A percentile compares a stretch with the other conserved stretches of the same genome.
Conservation (phyloP, 2,329 filamentous ascomycete genomes). For the Sporothrix mexicana region DNA sequence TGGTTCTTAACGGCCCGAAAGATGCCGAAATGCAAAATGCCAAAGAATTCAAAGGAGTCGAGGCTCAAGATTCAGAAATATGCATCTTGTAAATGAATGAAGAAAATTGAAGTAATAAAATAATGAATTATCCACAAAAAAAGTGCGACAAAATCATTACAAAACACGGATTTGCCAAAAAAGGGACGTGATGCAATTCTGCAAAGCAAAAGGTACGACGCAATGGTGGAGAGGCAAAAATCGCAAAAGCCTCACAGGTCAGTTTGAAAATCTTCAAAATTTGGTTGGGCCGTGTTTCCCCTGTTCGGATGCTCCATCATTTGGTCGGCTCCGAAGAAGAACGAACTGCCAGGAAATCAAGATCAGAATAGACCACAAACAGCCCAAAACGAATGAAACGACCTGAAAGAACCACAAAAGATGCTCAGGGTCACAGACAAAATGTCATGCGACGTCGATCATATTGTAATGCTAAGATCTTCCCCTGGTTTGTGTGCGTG, state of each 20-base stretch:
- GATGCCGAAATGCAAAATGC: background rate
- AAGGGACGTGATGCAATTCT: background rate
- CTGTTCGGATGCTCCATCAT: constrained; percentile 12
- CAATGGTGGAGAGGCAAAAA: background rate
- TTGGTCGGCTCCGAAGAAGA: constrained; percentile 18
- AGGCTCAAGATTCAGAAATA: background rate
- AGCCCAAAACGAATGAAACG: too few relatives aligned
- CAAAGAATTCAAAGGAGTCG: background rate
- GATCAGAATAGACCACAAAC: background rate
- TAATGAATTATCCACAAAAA: too few relatives aligned
- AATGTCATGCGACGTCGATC: constrained; percentile 7
- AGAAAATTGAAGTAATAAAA: too few relatives aligned
- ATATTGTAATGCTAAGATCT: constrained; percentile 25
- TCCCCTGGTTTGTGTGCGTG: background rate
- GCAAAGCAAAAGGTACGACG: background rate
- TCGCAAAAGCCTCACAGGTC: too few relatives aligned
- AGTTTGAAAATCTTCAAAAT: background rate
- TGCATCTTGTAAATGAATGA: background rate
- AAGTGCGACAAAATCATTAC: background rate
- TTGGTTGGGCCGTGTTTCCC: background rate
- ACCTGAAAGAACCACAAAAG: background rate
- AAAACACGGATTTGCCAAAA: constrained; percentile 14
- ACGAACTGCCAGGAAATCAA: background rate
- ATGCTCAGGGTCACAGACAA: background rate
- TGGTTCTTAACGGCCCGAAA: background rate